Base-by-base conservation (phyloP, 2,329 filamentous ascomycete species). In the Phialophora expanda region DNA sequence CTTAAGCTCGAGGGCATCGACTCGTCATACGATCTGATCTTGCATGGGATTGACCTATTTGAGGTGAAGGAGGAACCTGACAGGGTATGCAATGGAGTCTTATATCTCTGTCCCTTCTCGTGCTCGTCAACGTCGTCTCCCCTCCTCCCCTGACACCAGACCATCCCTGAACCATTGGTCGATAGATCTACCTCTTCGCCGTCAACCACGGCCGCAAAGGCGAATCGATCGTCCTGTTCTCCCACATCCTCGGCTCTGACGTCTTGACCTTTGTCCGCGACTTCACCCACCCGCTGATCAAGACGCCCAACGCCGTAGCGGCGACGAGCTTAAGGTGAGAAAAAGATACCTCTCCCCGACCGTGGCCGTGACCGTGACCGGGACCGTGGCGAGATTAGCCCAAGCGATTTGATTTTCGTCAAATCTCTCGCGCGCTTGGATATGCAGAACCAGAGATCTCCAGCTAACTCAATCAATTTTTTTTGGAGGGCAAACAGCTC, bases 131-230 rank as follows among this genome's bases (percentile, higher is more conserved):
- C 3, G 24, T 2, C 24, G 5, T 7, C 1, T 38, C 12, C 12
- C 34, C n/a, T n/a, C n/a, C n/a, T n/a, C n/a, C n/a, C n/a, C n/a
- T n/a, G n/a, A n/a, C n/a, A n/a, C n/a, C n/a, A n/a, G n/a, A n/a
- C n/a, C n/a, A n/a, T n/a, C n/a, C n/a, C n/a, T 32, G 8, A 32
- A 32, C 9, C 20, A 50, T 28, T 20, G 2, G 3, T 17, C 7
- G 24, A 34, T 41, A 68, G 66, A 64, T 68, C 46, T 68, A 68
- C 60, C 34, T 69, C 38, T 69, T 66, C 46, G 64, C 66, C 34
- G 66, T 69, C 61, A 69, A 69, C 57, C 66, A 69, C 60, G 61
- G 22, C 46, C 66, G 66, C 51, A 60, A 56, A 32, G 64, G 64
- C 17, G 60, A 64, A 24, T 34, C 38, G 12, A 69, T 69, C 48